Base-by-base conservation (phyloP, 371 early-diverging fungal species). In the Homolaphlyctis polyrhiza region DNA sequence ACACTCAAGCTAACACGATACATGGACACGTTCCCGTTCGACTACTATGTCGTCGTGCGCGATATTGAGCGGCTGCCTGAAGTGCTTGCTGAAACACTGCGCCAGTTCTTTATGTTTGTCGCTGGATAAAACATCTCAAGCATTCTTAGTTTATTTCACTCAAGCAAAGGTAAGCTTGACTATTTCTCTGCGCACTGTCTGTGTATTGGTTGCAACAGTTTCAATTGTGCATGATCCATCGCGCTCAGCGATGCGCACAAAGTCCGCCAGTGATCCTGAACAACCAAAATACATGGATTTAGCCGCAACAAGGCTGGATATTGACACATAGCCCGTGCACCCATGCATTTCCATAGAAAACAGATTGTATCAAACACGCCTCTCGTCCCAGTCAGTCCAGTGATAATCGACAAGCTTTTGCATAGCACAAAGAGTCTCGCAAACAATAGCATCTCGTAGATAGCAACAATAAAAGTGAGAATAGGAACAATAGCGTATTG, bases 11-110 rank as follows among this genome's bases (percentile, higher is more conserved):
- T 95, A 83, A 83, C 79, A n/a, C 81, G 86, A 48, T 98, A 97
- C 75, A 86, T 98, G 65, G 94, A 96, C 66, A 92, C 92, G 6
- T 97, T 98, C 89, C 98, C 98, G 51, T 97, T 97, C 82, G 91
- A 95, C 65, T 96, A 92, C 79, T 97, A 93, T 71, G 88, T 97
- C 64, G 87, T 96, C 28, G 74, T 97, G 60, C 87, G 89, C 66
- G 89, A 95, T 70, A 89, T 97, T 68, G 85, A 91, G 64, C 80
- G 86, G 27, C 79, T 98, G 48, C 96, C 98, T 0, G 87, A 87
- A 52, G 93, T 93, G 0, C 77, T 98, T 50, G 82, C 94, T 14
- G 96, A 96, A 73, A 91, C 95, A 27, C 82, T 98, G 30, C 80
- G 97, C 30, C 97, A 98, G 79, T 98, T 91, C 79, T 96, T 96